Base-by-base conservation (phyloP, 148 eudicot species). In the Nepenthes mirabilis region DNA sequence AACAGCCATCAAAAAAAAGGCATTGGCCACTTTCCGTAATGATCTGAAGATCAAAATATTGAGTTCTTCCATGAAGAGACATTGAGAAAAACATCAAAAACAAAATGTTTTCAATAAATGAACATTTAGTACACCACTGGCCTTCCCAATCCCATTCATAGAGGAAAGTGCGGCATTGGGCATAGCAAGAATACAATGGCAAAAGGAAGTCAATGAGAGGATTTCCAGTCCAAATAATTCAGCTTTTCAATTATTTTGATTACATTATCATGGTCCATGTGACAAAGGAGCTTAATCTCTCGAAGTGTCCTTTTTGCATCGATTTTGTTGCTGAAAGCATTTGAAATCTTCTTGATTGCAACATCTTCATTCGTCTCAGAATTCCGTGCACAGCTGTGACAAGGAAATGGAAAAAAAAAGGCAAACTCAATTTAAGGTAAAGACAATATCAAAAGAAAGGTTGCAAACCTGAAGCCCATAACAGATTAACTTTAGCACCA, bases 221-320 rank as follows among this genome's bases (percentile, higher is more conserved):
- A 54, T 14, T 4, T 2, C 36, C 58, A 55, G 3, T 34, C 14
- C 35, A 55, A 55, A 1, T 33, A 33, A 34, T 55, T 33, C 58
- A 33, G 58, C 36, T n/a, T 55, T 55, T 6, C 55, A 14, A 52
- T 6, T 52, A 52, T 12, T 36, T 43, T 11, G 55, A 59, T 54
- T 88, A 88, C 96, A 78, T 91, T 91, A 73, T 91, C 97, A 68
- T 91, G 97, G 63, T 87, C 91, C 95, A 87, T 81, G 55, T 91
- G 95, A 64, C 89, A 74, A 60, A 90, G 85, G 64, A 90, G 89
- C 77, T 90, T 90, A 70, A 90, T 90, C 63, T 90, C 97, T 6
- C 97, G 87, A 43, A 90, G 75, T 5, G 97, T 90, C 69, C 97
- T 75, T 63, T 83, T 90, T 11, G 97, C 97, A 79, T 90, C 97